Base-by-base conservation (phyloP, 768 basidiomycete genomes). In the Chalciporus pseudorubinellus region DNA sequence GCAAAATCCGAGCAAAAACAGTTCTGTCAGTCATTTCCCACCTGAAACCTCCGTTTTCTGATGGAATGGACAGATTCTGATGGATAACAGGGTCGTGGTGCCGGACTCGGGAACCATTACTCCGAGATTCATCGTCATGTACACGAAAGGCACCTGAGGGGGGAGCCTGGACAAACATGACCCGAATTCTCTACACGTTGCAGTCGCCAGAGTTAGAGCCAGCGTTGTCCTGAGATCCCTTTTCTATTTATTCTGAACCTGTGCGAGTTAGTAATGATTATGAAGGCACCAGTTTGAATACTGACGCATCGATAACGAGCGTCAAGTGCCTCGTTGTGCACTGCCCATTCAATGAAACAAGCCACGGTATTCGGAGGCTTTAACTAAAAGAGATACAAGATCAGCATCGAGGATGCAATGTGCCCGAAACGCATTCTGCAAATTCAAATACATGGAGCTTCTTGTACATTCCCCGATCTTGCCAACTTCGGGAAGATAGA, bases 121-220 rank as follows among this genome's bases (percentile, higher is more conserved):
- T 46, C 82, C 83, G 48, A 77, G 72, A 53, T 83, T 77, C 62
- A 67, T 84, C 52, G 71, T 84, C 62, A 76, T 85, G 75, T 85
- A 85, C 57, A 74, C 70, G 26, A 76, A 72, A 56, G 72, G 65
- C 46, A 63, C 24, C 28, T 69, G 55, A 63, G n/a, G 57, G 38
- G 39, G 9, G 44, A 47, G 59, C 43, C 66, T 58, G 39, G 58
- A 39, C 59, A 50, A 19, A 31, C 50, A 38, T 55, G 19, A 33
- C 39, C 53, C 48, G 48, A 44, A 49, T 50, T 51, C 55, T 39
- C 24, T 39, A 44, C 58, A 63, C 52, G 52, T 52, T 58, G 58
- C 44, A 50, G 51, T 50, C 55, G 50, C 34, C 57, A 57, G 50
- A 63, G 52, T 61, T 60, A 61, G 57, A 61, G 53, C 51, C 34